Conservation (phyloP, 164 flowering plant species). For the Buxus sempervirens region DNA sequence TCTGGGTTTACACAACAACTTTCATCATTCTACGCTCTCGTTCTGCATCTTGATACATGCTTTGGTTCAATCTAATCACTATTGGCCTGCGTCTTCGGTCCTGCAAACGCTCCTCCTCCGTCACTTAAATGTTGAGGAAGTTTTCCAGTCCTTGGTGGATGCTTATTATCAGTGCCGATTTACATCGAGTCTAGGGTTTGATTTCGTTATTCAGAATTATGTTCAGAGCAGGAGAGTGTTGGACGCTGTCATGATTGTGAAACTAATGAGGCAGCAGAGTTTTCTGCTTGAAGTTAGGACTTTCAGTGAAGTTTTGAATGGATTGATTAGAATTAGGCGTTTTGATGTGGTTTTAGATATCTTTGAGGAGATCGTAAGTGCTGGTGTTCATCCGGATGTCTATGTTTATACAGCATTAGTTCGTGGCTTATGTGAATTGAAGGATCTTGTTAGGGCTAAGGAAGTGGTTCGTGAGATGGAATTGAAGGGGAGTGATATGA, state of each 20-base stretch:
- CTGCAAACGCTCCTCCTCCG: conserved; percentile 59
- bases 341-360: conserved; percentile 49
- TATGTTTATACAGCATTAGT: conserved; percentile 51
- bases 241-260: conserved; percentile 43
- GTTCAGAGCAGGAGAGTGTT: conserved; percentile 42
- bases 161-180: conserved; percentile 28
- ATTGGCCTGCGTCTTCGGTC: conserved; percentile 82
- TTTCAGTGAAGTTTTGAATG: conserved; percentile 58
- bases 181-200: conserved; percentile 57
- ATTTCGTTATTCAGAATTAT: conserved; percentile 60
- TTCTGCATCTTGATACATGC: conserved; percentile 73
- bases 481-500: conserved; percentile 36
- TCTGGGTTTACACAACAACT: conserved; percentile 63
- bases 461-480: conserved; percentile 48
- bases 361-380: conserved; percentile 43
- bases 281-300: conserved; percentile 67
- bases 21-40: conserved; percentile 69
- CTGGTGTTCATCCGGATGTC: conserved; percentile 45
- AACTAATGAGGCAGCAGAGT: conserved; percentile 37
- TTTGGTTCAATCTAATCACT: conserved; percentile 42
- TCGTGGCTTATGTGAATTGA: conserved; percentile 63
- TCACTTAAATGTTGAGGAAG: conserved; percentile 26
- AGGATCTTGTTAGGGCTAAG: conserved; percentile 49
- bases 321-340: conserved; percentile 45
- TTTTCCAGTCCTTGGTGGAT: conserved; percentile 34